These are phyloP conservation scores for Mycosphaerella sp. DNA, from an alignment of 2,329 filamentous ascomycete genomes.

Conservation along the genomic window DNA sequence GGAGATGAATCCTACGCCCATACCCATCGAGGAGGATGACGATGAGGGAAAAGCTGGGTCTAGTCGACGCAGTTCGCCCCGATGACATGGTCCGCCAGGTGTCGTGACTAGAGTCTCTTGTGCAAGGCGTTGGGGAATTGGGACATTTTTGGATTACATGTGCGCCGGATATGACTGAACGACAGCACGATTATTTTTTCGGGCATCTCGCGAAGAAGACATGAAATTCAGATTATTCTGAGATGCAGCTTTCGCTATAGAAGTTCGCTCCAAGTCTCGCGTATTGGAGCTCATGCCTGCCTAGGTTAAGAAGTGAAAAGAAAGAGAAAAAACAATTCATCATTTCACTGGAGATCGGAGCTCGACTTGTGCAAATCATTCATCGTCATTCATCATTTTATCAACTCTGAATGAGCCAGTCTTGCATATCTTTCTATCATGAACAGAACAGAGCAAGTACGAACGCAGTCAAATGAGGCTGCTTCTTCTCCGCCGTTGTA, in stretches of 20 bases:
- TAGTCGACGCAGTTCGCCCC: neutral
- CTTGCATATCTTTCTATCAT: neutral
- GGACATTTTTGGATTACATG: neutral
- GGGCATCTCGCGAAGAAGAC: too few species aligned
- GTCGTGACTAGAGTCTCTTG: neutral
- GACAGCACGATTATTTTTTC: neutral
- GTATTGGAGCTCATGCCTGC: too few species aligned
- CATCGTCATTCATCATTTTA: too few species aligned
- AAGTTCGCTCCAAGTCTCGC: too few species aligned
- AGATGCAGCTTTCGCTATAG: too few species aligned
- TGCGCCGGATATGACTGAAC: neutral
- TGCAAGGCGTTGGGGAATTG: neutral
- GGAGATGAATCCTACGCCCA: constrained; percentile 25
- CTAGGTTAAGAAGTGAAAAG: too few species aligned
- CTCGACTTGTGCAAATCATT: too few species aligned
- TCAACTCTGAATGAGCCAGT: neutral
- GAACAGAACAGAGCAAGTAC: neutral
- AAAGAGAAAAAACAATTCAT: too few species aligned
- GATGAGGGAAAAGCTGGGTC: neutral
- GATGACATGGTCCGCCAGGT: neutral
- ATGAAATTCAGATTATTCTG: too few species aligned
- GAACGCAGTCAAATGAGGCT: constrained; percentile 47
- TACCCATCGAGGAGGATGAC: constrained; percentile 5
- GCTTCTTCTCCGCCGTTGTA: constrained; percentile 18
- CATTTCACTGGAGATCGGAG: too few species aligned